A percentile compares a stretch with the other conserved stretches of the same genome.
phyloP scores from a whole-genome alignment of 164 flowering plant species.

The Sextonia rubra region DNA sequence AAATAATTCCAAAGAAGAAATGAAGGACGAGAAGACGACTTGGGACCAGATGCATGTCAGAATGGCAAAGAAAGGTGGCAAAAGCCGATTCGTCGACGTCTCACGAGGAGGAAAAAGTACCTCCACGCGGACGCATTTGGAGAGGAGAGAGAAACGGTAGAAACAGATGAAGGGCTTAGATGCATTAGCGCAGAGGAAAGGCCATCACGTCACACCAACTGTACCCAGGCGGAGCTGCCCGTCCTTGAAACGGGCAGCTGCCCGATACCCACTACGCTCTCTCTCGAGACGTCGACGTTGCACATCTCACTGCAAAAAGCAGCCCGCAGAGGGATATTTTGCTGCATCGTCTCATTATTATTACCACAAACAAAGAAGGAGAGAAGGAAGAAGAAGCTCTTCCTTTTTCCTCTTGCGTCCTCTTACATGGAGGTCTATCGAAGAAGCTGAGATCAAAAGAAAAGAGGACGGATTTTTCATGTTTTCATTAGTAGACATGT shows the following conservation, averaged over 20 bases:
- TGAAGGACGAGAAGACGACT: slow-evolving; percentile 7
- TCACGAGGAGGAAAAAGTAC: not conserved
- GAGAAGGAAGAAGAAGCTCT: not conserved
- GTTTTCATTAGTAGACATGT: not conserved
- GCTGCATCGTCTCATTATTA: not conserved
- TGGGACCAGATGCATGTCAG: slow-evolving; percentile 83
- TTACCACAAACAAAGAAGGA: too few species aligned
- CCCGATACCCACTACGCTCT: slow-evolving; percentile 17
- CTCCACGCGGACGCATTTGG: slow-evolving; percentile 27
- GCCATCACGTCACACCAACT: slow-evolving; percentile 41
- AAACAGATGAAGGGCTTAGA: slow-evolving; percentile 39
- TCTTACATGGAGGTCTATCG: not conserved
- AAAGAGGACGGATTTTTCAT: not conserved
- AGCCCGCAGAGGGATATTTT: not conserved
- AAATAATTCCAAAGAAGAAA: not conserved
- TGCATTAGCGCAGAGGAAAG: slow-evolving; percentile 13
- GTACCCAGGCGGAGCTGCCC: slow-evolving; percentile 40
- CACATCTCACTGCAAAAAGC: not conserved
- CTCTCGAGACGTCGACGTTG: not conserved
- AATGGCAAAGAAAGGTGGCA: slow-evolving; percentile 31
- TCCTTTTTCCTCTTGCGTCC: not conserved
- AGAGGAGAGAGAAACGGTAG: slow-evolving; percentile 8
- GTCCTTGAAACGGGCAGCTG: slow-evolving; percentile 43
- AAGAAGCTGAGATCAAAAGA: not conserved
- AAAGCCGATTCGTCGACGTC: slow-evolving; percentile 38